These are phyloP conservation scores for Phytophthora lateralis DNA, from an alignment of 352 stramenopile species.

Conservation along the genomic window DNA sequence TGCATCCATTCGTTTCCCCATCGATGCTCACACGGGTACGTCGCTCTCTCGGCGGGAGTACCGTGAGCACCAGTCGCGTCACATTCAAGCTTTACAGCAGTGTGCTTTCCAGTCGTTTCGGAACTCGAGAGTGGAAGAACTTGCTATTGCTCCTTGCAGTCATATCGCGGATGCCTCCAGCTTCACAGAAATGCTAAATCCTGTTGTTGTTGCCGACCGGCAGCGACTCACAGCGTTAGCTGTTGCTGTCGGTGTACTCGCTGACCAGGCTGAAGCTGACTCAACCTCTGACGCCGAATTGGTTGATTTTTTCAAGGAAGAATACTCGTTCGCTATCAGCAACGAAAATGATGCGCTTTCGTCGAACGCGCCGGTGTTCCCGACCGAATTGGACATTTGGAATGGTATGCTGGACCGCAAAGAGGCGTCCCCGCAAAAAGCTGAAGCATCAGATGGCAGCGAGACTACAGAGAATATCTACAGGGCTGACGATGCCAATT, in stretches of 20 bases:
- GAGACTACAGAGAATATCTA: conserved; percentile 33
- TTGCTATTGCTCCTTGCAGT: conserved; percentile 64
- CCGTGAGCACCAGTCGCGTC: conserved; percentile 47
- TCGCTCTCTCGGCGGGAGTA: conserved; percentile 60
- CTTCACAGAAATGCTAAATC: conserved; percentile 50
- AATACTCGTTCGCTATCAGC: conserved; percentile 44
- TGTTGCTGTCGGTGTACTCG: conserved; percentile 55
- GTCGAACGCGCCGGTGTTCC: conserved; percentile 53
- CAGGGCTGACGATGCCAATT: conserved; percentile 37
- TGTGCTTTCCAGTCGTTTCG: conserved; percentile 51
- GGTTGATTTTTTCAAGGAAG: conserved; percentile 59
- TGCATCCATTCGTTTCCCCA: conserved; percentile 71
- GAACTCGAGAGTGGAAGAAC: conserved; percentile 53
- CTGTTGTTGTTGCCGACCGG: conserved; percentile 41
- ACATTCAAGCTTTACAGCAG: conserved; percentile 81
- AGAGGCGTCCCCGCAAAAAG: neutral
- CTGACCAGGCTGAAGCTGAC: conserved; percentile 38
- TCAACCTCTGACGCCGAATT: conserved; percentile 44
- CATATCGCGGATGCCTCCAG: conserved; percentile 48
- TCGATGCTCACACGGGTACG: conserved; percentile 85
- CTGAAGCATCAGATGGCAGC: conserved; percentile 10
- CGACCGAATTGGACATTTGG: conserved; percentile 92
- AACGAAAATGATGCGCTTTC: conserved; percentile 19
- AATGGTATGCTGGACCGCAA: conserved; percentile 53
- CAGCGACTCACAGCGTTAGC: conserved; percentile 41